Percentiles rank a stretch among this genome's conserved stretches.
Evolutionary conservation across 176 grass and related monocot genomes (phyloP).

Genomic region (Ensete ventricosum): DNA sequence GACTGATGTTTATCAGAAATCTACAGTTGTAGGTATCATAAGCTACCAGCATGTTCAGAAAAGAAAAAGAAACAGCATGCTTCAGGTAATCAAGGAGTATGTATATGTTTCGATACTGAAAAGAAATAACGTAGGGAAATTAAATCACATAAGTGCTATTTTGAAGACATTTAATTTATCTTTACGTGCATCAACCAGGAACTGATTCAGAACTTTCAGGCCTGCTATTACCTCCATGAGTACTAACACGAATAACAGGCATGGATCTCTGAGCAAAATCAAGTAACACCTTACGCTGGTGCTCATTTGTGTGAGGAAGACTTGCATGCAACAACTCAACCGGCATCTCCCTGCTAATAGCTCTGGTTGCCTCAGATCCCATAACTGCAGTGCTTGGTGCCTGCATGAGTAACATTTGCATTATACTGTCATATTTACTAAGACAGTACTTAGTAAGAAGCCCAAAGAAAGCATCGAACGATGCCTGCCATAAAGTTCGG

Average conservation of each 20-base stretch:
- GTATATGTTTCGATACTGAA: not conserved
- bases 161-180: not conserved
- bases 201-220: conserved; percentile 11
- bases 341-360: conserved; percentile 18
- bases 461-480: conserved; percentile 17
- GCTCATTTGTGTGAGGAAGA: conserved; percentile 17
- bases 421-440: conserved; percentile 20
- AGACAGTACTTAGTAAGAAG: conserved; percentile 18
- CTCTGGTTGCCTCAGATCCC: conserved; percentile 7
- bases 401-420: conserved; percentile 5
- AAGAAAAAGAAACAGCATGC: not conserved
- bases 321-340: conserved; percentile 18
- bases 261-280: conserved; percentile 17
- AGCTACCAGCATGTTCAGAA: not conserved
- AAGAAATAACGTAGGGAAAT: not conserved
- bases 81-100: not conserved
- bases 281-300: conserved; percentile 13
- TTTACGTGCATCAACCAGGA: conserved; percentile 4
- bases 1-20: not conserved
- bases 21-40: not conserved
- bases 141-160: not conserved
- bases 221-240: not conserved
- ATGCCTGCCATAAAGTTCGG: conserved; percentile 14
- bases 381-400: not conserved
- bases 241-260: not conserved